Evolutionary conservation across 139 green algal genomes (phyloP).

Genomic region (Edaphochlamys debaryana): DNA sequence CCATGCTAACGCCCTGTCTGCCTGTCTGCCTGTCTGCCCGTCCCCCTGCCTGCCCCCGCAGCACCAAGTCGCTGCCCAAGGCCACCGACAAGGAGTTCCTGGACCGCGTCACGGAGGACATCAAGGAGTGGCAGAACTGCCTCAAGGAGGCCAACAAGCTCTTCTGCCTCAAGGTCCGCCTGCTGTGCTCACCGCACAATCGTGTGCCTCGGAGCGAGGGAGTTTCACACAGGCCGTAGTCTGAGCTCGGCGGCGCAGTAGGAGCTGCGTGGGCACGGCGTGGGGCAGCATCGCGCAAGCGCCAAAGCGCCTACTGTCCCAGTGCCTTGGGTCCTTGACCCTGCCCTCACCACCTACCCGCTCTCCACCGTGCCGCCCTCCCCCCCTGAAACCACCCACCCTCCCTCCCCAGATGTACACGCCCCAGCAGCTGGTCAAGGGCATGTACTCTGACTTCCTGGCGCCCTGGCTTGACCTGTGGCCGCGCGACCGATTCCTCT

Average conservation of each 20-base stretch:
- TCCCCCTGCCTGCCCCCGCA: background rate
- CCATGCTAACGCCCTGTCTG: too few relatives aligned
- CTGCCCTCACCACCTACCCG: too few relatives aligned
- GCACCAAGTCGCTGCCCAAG: conserved; percentile 16
- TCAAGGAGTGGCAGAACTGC: conserved; percentile 25
- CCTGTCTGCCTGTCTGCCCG: background rate
- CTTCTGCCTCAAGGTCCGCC: conserved; percentile 36
- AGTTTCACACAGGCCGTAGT: too few relatives aligned
- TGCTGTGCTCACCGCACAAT: too few relatives aligned
- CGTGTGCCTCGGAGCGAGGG: too few relatives aligned
- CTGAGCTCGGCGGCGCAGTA: too few relatives aligned
- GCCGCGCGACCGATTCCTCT: conserved; percentile 56
- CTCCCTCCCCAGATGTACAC: conserved; percentile 23
- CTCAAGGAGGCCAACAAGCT: background rate
- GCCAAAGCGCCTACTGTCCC: too few relatives aligned
- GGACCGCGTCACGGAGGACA: conserved; percentile 12
- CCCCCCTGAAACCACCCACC: too few relatives aligned
- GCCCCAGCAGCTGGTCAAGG: conserved; percentile 69
- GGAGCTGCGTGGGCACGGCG: background rate
- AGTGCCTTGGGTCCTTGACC: too few relatives aligned
- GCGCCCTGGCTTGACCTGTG: conserved; percentile 59
- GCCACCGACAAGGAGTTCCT: conserved; percentile 34
- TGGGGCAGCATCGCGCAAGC: background rate
- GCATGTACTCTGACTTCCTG: conserved; percentile 62
- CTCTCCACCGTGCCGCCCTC: too few relatives aligned